Percentiles rank a stretch among this genome's conserved stretches.
Evolutionary conservation across 1,284 basidiomycete species (phyloP).

Genomic region (Exsudoporus floridanus): DNA sequence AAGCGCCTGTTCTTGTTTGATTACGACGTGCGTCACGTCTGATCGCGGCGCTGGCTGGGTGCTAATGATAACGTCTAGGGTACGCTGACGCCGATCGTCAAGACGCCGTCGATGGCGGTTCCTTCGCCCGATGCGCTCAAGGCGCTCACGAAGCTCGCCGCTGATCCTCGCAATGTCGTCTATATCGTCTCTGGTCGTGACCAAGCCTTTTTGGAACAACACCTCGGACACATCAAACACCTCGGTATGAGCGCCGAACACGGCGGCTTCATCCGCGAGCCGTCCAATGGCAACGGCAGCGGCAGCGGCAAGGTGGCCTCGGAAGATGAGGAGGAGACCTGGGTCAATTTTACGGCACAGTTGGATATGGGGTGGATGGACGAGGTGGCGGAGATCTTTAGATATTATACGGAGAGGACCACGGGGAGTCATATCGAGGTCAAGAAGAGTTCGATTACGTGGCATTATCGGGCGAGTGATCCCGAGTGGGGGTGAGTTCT

Average conservation of each 20-base stretch:
- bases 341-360: slow-evolving; percentile 87
- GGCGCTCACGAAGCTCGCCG: slow-evolving; percentile 70
- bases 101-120: slow-evolving; percentile 84
- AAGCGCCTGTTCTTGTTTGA: slow-evolving; percentile 95
- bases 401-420: slow-evolving; percentile 95
- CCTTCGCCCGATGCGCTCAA: slow-evolving; percentile 78
- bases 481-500: slow-evolving; percentile 88
- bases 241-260: slow-evolving; percentile 97
- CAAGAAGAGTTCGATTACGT: slow-evolving; percentile 96
- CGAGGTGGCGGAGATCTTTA: slow-evolving; percentile 94
- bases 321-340: slow-evolving; percentile 45
- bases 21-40: slow-evolving; percentile 73
- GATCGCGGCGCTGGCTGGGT: no score
- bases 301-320: neutral
- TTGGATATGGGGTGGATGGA: slow-evolving; percentile 98
- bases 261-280: slow-evolving; percentile 87
- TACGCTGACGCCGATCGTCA: slow-evolving; percentile 96
- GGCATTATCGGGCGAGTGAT: slow-evolving; percentile 94
- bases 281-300: slow-evolving; percentile 29
- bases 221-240: slow-evolving; percentile 81
- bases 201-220: slow-evolving; percentile 86
- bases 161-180: slow-evolving; percentile 86
- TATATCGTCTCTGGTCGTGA: slow-evolving; percentile 99
- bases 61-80: slow-evolving; percentile 50
- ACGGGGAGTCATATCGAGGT: slow-evolving; percentile 95